Evolutionary conservation across 1,284 basidiomycete genomes (phyloP).

Genomic region (Cerioporus squamosus): DNA sequence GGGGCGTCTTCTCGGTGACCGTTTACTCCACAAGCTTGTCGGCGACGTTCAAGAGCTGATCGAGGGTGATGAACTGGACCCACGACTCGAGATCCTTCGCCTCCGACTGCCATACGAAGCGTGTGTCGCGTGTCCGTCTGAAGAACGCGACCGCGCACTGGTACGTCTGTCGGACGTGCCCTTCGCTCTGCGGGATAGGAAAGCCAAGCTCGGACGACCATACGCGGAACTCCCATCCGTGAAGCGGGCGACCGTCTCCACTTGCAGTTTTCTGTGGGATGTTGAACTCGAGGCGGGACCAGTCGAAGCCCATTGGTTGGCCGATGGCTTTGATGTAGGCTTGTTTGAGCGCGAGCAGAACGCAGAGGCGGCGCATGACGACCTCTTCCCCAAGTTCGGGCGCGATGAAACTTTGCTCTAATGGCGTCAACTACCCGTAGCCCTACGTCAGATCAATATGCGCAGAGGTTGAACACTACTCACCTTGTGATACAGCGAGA

Average conservation of each 20-base stretch:
- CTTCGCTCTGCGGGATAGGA: slow-evolving; percentile 56
- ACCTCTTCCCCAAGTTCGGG: slow-evolving; percentile 60
- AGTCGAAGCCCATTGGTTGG: slow-evolving; percentile 79
- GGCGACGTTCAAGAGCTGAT: slow-evolving; percentile 77
- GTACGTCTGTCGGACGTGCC: slow-evolving; percentile 66
- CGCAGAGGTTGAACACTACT: slow-evolving; percentile 18
- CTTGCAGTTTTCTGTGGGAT: slow-evolving; percentile 61
- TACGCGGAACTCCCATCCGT: slow-evolving; percentile 83
- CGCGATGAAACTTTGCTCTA: slow-evolving; percentile 59
- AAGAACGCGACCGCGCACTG: slow-evolving; percentile 79
- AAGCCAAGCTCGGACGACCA: slow-evolving; percentile 76
- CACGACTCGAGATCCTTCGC: slow-evolving; percentile 68
- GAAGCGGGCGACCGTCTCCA: slow-evolving; percentile 67
- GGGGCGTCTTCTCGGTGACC: neutral
- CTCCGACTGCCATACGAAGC: slow-evolving; percentile 73
- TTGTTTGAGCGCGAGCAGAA: slow-evolving; percentile 75
- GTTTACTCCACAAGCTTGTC: slow-evolving; percentile 68
- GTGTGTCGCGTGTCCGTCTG: slow-evolving; percentile 62
- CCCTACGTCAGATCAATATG: neutral
- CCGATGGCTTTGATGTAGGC: slow-evolving; percentile 83
- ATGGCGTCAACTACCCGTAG: slow-evolving; percentile 57
- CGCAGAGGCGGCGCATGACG: slow-evolving; percentile 71
- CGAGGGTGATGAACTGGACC: slow-evolving; percentile 82
- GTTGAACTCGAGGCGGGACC: slow-evolving; percentile 78
- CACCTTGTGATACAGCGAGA: slow-evolving; percentile 77